Base-by-base conservation (phyloP, 164 flowering plant genomes). In the Chimonanthus praecox region DNA sequence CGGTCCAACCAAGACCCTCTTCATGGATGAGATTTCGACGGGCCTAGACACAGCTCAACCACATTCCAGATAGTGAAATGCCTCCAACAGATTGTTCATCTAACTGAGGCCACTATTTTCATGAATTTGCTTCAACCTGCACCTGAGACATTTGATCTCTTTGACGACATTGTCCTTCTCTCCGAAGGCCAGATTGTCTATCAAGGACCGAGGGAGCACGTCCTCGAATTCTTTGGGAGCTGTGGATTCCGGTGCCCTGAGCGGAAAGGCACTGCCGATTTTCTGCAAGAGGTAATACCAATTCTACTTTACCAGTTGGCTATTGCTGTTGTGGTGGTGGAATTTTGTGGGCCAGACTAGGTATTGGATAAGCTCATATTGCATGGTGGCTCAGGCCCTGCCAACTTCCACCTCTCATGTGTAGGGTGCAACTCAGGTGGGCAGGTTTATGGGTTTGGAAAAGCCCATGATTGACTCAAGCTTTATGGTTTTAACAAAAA, bases 71-170 rank as follows among this genome's bases (percentile, higher is more conserved):
- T 85, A 47, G 80, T 84, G 70, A 79, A 81, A 49, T 74, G 77
- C 43, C 72, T 84, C 47, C 77, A 72, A 54, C 76, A 84, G 11
- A 64, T 71, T 47, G 66, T 84, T n/a, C 83, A 82, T 61, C 73
- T 81, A 50, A 76, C 81, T 11, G 68, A 75, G 9, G 67, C 77
- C 15, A 82, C 87, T 61, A 76, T 76, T n/a, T 65, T 84, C 61
- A 77, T 84, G 49, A 79, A 85, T 4, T 84, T 84, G 63, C 86
- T 86, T 49, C 89, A 86, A 71, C 87, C 89, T 2, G 79, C 87
- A 49, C 87, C 89, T 15, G 89, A 84, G 68, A 82, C 88, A 43
- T 86, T 76, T 65, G 75, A 77, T 20, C 80, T 86, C 48, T 86
- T 86, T 63, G 86, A 86, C 62, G 87, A 86, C 60, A 64, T 86